Evolutionary conservation across 2,329 filamentous ascomycete species (phyloP).

Genomic region (Calonectria naviculata): DNA sequence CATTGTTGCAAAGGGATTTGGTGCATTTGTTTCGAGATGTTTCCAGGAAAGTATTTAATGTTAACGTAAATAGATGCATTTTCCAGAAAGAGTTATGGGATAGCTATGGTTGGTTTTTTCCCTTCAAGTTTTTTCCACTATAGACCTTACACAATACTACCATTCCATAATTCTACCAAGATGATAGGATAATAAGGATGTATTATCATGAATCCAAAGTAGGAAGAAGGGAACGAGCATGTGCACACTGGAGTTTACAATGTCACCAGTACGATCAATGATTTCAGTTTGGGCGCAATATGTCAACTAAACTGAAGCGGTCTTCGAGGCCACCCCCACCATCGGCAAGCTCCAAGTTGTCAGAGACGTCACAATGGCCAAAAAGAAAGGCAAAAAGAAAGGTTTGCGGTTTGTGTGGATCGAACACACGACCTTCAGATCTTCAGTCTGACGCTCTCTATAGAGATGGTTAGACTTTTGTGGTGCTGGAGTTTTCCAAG

Average conservation of each 20-base stretch:
- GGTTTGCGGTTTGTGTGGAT: constrained; percentile 1
- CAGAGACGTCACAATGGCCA: background rate
- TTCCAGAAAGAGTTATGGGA: no score
- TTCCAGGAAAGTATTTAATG: background rate
- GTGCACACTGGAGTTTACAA: background rate
- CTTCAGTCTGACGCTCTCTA: constrained; percentile 4
- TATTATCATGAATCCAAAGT: no score
- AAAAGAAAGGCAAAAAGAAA: background rate
- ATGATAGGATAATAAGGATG: no score
- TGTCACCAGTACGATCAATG: no score
- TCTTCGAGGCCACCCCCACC: background rate
- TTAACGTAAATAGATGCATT: background rate
- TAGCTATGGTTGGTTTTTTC: background rate
- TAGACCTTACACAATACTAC: background rate
- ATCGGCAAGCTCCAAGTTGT: background rate
- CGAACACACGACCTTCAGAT: constrained; percentile 5
- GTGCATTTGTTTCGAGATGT: background rate
- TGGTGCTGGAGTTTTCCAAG: background rate
- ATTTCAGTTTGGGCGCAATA: no score
- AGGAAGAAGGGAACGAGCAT: background rate
- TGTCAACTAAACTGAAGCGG: background rate
- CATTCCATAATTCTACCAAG: background rate
- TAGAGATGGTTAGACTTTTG: background rate
- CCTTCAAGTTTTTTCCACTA: background rate
- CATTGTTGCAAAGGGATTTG: no score